Base-by-base conservation (phyloP, 805 yeast genomes). In the Ascoidea asiatica region DNA sequence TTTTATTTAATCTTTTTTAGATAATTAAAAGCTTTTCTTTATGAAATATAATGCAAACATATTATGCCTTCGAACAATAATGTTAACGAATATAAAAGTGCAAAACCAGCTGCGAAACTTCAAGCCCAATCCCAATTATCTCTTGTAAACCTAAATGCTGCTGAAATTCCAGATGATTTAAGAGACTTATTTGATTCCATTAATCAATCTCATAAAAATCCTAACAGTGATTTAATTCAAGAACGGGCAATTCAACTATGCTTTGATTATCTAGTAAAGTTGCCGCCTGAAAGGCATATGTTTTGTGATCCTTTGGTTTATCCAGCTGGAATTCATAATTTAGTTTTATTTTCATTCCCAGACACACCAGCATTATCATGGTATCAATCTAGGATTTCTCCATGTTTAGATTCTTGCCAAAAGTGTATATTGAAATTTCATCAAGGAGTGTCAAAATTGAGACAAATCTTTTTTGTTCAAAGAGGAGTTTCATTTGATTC, bases 271-370 rank as follows among this genome's bases (percentile, higher is more conserved):
- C 51, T 67, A 8, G 54, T 63, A 4, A 47, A 51, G 29, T 47
- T 60, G 20, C 56, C 60, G 5, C 50, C 50, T 15, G 59, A 56
- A 20, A 52, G 46, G 37, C 84, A 81, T 50, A 59, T 74, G 52
- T 81, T 78, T 56, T 80, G 88, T 58, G 73, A 77, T 52, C 62
- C 63, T 6, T 57, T 57, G 23, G 61, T 72, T 47, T 63, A 61
- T 38, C 71, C 75, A 2, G 65, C 76, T 19, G 64, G 81, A 7
- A 65, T 70, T 13, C 79, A 79, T 53, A 62, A 72, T 7, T 57
- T 81, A 44, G 72, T 81, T 15, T 61, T 78, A 47, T 79, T 79
- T 55, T 78, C 88, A 3, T 78, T 80, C 52, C 67, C 69, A 2
- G 72, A 66, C 21, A 64, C 64, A 37, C 68, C 64, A n/a, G 68